Conservation (phyloP, 192 early-diverging fungal genomes). For the Rhizoclosmatium sp. region DNA sequence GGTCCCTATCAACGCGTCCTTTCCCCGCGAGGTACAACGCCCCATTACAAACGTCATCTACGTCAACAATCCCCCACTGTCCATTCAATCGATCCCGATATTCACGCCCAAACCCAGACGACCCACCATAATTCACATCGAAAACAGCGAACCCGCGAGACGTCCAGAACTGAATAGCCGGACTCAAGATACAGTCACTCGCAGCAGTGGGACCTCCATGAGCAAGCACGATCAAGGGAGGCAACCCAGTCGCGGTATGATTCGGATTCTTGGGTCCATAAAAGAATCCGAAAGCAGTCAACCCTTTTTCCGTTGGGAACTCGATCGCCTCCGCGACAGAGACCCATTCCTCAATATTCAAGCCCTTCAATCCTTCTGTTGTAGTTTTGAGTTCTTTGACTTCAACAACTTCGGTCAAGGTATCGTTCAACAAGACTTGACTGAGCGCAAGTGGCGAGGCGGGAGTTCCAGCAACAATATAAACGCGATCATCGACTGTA, state of each 20-base stretch:
- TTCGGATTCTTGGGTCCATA: conserved; percentile 73
- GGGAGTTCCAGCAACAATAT: conserved; percentile 32
- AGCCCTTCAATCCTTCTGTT: conserved; percentile 10
- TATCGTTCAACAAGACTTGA: neutral
- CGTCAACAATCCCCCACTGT: conserved; percentile 79
- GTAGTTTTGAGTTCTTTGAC: neutral
- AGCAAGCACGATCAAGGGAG: conserved; percentile 73
- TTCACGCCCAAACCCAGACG: conserved; percentile 75
- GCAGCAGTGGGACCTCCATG: conserved; percentile 78
- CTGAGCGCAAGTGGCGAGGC: conserved; percentile 1
- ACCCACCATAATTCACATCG: conserved; percentile 84
- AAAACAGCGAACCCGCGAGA: conserved; percentile 77
- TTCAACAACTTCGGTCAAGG: neutral
- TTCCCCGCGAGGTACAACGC: conserved; percentile 66
- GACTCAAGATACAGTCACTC: conserved; percentile 49
- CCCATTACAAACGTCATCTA: conserved; percentile 77
- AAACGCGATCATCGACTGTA: conserved; percentile 5
- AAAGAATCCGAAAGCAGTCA: conserved; percentile 40
- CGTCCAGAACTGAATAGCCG: conserved; percentile 75
- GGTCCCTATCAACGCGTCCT: conserved; percentile 65
- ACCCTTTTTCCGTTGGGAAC: conserved; percentile 65
- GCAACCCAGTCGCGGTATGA: conserved; percentile 54
- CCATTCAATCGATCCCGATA: conserved; percentile 73
- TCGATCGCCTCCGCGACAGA: conserved; percentile 68
- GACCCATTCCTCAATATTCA: conserved; percentile 53